Evolutionary conservation across 2,329 filamentous ascomycete genomes (phyloP), one percentile per base, ranked within the genome.

Genomic region (Aspergillus pseudoglaucus): DNA sequence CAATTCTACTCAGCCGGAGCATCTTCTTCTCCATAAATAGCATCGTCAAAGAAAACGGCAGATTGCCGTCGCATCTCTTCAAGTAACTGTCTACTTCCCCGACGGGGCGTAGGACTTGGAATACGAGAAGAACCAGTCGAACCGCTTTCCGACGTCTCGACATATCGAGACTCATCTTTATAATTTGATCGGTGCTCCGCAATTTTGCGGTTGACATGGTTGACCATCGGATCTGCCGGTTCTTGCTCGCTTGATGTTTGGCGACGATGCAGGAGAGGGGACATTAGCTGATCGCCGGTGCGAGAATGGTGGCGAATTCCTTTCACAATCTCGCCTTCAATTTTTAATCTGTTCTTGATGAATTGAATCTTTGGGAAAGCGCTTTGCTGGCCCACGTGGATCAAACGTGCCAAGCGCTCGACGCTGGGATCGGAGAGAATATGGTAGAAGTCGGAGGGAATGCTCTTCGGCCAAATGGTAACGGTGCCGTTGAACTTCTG

Each of bases 401-500:
- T 80, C 91, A 97, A 96, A 33, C 86, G 79, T 6, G 87, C 88
- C 9, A 98, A 72, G 3, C 90, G 78, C 43, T 83, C 74, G 3
- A 84, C 75, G 38, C 82, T 84, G 0, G 93, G 93, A 62, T 98
- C 93, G 0, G 84, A 83, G 1, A 98, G 77, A 52, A 98, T 95
- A 58, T 88, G 81, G 64, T 79, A 83, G 64, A 96, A 94, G 70
- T 98, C 93, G 1, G 82, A 85, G 1, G 82, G 72, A 3, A 83
- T 73, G 10, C 83, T 85, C 65, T 90, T 89, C 6, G 93, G 93
- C 90, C 91, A 97, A 61, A 98, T 90, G 10, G 93, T 98, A 53
- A 97, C 86, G 8, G 89, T 97, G 23, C 93, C 93, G 53, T 85
- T 87, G 67, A 98, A 98, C 49, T 90, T 83, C 66, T 98, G 93